Base-by-base conservation (phyloP, 225 moss, liverwort and hornwort species). In the Straminergon stramineum region DNA sequence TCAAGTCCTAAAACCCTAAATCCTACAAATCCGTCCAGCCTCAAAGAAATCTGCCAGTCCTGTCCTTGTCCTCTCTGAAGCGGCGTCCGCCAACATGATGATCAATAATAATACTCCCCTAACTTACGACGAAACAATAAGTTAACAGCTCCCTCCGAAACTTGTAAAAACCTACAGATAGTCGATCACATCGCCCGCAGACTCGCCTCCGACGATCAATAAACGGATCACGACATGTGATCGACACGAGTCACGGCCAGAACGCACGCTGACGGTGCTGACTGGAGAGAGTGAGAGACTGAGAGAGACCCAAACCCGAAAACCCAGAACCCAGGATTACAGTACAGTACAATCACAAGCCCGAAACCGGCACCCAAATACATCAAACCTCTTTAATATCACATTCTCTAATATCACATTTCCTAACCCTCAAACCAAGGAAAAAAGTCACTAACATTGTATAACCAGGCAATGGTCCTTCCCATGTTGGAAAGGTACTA, bases 31-130 rank as follows among this genome's bases (percentile, higher is more conserved):
- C 24, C 91, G 91, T 45, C 93, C 91, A 76, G 91, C 83, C 89
- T 91, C 93, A 35, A 91, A 88, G 85, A 91, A 89, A 71, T 89
- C 91, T 60, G 91, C 89, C 62, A 91, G 85, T 63, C 89, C 91
- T 15, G 89, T 89, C 65, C 73, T 86, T 34, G 89, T 78, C 82
- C 82, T 92, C 84, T 85, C 81, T 26, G 90, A 86, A 61, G 85
- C 22, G 9, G 3, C 60, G 52, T 52, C 60, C 84, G 68, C 87
- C 65, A 92, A 90, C 83, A 86, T 92, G 45, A 75, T 88, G 81
- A 82, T 58, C 79, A 75, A 93, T 15, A 8, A 74, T 10, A 74
- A 82, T 86, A 88, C 85, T 41, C 81, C 39, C 62, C 21, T 14
- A 48, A 48, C 7, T 48, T 7, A 9, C 32, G 35, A 66, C 34